Evolutionary conservation across 805 yeast genomes (phyloP), one percentile per base, ranked within the genome.

Genomic region (Wickerhamomyces hampshirensis): DNA sequence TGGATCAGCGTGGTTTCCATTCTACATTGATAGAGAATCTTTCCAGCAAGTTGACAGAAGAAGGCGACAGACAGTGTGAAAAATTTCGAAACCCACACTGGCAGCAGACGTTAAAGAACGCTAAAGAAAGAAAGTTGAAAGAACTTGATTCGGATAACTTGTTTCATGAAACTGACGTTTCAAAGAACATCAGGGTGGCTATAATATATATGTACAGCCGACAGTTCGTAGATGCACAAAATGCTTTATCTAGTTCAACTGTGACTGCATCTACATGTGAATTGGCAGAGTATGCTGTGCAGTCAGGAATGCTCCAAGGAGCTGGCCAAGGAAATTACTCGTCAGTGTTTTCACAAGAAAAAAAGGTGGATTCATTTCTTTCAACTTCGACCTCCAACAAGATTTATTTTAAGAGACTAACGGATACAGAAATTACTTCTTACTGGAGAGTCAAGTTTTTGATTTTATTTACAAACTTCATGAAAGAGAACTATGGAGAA

Each of bases 391-490:
- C 38, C 23, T 43, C 56, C 3, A 51, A 44, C 33, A 57, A 54
- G 23, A 16, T 48, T 8, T 54, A 51, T 14, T 11, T 35, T 14
- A 51, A 54, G 27, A 45, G 52, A 39, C 26, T 52, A 10, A 54
- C 54, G 1, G 40, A 37, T 1, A 18, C 24, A 2, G 62, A 58
- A 34, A 44, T 50, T 6, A 26, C 32, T 9, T 40, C 58, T 2
- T 56, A 43, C 34, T 57, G 56, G 54, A 48, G 53, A 37, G 46
- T 56, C 5, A 48, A 49, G 16, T 46, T 48, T 28, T 35, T 48
- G 9, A 40, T 53, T 2, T 17, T 58, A 5, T 45, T 50, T 40
- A 47, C 56, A 2, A 31, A 50, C 11, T 58, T 58, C 30, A 36
- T 54, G 12, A 44, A 44, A 19, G 40, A 44, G 12, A 39, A 47